Evolutionary conservation across 73 alveolate species (phyloP).

Genomic region (Tetrahymena thermophila): DNA sequence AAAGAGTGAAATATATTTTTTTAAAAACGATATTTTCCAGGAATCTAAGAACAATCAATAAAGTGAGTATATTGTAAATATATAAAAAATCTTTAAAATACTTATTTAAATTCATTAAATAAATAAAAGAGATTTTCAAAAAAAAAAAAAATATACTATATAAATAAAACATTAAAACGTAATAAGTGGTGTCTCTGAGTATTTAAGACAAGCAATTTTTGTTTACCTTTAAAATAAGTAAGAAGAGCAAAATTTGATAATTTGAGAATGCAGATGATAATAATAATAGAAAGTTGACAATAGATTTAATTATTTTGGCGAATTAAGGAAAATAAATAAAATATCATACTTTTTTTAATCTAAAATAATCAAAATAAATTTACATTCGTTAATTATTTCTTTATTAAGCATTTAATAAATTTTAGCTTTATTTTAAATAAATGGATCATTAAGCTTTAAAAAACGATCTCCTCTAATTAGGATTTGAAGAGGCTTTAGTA

Average conservation of each 20-base stretch:
- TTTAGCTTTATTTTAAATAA: background rate
- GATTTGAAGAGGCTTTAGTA: constrained; percentile 26
- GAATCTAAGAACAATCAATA: too few relatives aligned
- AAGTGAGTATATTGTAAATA: too few relatives aligned
- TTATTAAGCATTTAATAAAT: background rate
- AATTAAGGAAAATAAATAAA: background rate
- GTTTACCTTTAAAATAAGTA: background rate
- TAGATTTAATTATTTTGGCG: background rate
- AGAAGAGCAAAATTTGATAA: background rate
- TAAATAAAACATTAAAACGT: too few relatives aligned
- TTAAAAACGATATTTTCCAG: too few relatives aligned
- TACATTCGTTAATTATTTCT: background rate
- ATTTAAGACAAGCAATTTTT: too few relatives aligned
- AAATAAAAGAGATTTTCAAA: too few relatives aligned
- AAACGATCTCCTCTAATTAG: constrained; percentile 6
- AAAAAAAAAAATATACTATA: too few relatives aligned
- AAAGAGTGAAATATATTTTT: too few relatives aligned
- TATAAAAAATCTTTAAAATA: too few relatives aligned
- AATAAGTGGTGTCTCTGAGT: too few relatives aligned
- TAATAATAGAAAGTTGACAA: background rate
- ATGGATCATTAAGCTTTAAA: constrained; percentile 4
- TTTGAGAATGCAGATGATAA: background rate
- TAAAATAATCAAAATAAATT: background rate
- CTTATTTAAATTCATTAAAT: too few relatives aligned
- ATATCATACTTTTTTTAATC: background rate